A percentile compares a stretch with the other conserved stretches of the same genome.
These are phyloP conservation scores for Chlorella sp. DNA, from an alignment of 139 green algal genomes.

Conservation along the genomic window DNA sequence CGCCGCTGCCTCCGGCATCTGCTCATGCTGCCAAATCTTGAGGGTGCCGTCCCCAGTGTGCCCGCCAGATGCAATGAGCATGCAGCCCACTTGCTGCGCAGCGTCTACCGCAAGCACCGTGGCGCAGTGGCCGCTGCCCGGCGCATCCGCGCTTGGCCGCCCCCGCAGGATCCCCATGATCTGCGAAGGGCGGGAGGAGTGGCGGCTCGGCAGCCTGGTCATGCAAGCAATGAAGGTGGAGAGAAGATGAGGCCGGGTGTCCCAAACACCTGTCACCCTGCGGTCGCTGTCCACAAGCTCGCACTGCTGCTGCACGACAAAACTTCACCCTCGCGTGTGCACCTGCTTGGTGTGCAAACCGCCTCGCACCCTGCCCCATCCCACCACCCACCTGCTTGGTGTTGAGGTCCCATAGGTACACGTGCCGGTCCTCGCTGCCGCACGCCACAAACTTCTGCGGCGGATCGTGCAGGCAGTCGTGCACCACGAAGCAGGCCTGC, in stretches of 20 bases:
- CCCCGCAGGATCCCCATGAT: constrained; percentile 51
- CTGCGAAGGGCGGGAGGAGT: background rate
- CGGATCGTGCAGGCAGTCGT: constrained; percentile 7
- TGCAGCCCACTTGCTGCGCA: background rate
- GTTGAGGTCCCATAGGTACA: constrained; percentile 89
- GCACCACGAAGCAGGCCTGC: constrained; percentile 55
- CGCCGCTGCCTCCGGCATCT: background rate
- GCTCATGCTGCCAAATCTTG: constrained; percentile 71
- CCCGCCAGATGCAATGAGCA: constrained; percentile 54
- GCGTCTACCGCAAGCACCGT: constrained; percentile 43
- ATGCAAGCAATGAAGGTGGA: too few relatives aligned
- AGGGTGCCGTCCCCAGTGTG: constrained; percentile 70
- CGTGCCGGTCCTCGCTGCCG: constrained; percentile 85
- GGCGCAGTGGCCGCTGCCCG: constrained; percentile 63
- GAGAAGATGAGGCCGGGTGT: too few relatives aligned
- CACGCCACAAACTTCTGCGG: constrained; percentile 71
- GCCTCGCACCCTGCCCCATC: too few relatives aligned
- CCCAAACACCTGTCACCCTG: too few relatives aligned
- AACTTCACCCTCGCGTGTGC: too few relatives aligned
- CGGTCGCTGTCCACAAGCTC: too few relatives aligned
- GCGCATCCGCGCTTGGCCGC: constrained; percentile 22
- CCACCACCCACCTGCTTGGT: constrained; percentile 24
- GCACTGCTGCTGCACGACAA: too few relatives aligned
- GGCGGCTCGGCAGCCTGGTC: too few relatives aligned
- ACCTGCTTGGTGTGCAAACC: too few relatives aligned